Percentiles rank a stretch among this genome's conserved stretches.
Conservation (phyloP, 208 protist species). For the Leishmania tarentolae region DNA sequence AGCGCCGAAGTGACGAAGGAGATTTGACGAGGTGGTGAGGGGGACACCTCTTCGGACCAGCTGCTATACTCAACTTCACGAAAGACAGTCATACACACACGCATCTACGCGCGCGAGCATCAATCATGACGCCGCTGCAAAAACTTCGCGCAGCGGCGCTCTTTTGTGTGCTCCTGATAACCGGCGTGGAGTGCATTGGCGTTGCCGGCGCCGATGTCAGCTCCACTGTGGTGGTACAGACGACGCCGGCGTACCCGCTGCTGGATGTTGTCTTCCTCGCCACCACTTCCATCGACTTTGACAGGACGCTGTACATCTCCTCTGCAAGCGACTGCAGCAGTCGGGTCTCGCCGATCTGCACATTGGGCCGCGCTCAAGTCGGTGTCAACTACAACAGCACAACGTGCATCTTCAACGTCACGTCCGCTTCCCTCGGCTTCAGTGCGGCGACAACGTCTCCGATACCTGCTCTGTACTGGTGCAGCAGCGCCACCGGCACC, state of each 20-base stretch:
- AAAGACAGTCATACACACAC: background rate
- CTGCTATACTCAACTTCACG: background rate
- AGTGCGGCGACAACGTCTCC: conserved; percentile 18
- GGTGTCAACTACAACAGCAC: conserved; percentile 33
- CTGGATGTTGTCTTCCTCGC: conserved; percentile 62
- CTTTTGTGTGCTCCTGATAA: conserved; percentile 5
- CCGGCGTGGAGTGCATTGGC: background rate
- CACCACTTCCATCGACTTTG: conserved; percentile 19
- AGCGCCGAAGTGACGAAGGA: background rate
- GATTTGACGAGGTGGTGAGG: background rate
- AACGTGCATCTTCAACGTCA: conserved; percentile 57
- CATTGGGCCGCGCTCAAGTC: conserved; percentile 18
- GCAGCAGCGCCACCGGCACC: conserved; percentile 35
- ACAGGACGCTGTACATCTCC: conserved; percentile 51
- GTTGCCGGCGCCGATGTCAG: background rate
- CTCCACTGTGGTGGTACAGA: conserved; percentile 21
- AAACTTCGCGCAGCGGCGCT: background rate
- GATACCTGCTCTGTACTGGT: conserved; percentile 58
- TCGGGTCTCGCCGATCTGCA: conserved; percentile 37
- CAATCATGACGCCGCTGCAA: background rate
- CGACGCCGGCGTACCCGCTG: conserved; percentile 39
- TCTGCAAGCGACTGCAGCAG: conserved; percentile 23
- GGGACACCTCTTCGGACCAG: background rate
- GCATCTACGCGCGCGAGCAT: background rate
- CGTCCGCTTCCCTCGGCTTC: conserved; percentile 23